Conservation (phyloP, 805 yeast genomes). For the Alloascoidea hylecoeti region DNA sequence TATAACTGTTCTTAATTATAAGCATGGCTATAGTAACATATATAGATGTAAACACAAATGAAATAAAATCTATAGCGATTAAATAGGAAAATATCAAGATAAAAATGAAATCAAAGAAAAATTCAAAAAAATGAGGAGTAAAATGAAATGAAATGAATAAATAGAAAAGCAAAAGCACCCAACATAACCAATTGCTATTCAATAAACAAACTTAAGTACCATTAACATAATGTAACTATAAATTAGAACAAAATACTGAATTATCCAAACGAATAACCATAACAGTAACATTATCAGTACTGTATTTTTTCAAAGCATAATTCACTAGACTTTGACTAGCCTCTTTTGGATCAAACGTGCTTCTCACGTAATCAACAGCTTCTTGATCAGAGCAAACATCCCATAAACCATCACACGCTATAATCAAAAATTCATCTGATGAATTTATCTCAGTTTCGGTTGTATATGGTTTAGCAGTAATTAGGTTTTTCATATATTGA, state of each 20-base stretch:
- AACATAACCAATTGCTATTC: too few relatives aligned
- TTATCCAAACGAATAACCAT: slow-evolving; percentile 63
- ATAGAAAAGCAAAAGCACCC: too few relatives aligned
- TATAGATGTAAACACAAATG: too few relatives aligned
- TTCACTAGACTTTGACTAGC: slow-evolving; percentile 60
- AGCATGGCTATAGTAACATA: too few relatives aligned
- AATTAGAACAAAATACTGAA: slow-evolving; percentile 18
- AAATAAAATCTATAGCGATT: too few relatives aligned
- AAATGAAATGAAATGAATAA: too few relatives aligned
- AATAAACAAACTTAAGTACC: too few relatives aligned
- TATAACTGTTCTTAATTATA: too few relatives aligned
- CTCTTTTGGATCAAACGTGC: slow-evolving; percentile 37
- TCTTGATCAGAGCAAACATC: slow-evolving; percentile 79
- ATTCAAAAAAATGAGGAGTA: too few relatives aligned
- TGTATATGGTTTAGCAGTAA: slow-evolving; percentile 85
- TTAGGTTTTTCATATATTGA: slow-evolving; percentile 78
- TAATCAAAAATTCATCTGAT: slow-evolving; percentile 64
- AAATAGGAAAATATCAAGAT: too few relatives aligned
- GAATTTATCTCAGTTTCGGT: slow-evolving; percentile 64
- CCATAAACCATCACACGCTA: slow-evolving; percentile 97
- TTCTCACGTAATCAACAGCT: slow-evolving; percentile 62
- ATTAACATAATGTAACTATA: too few relatives aligned
- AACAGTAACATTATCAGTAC: slow-evolving; percentile 87
- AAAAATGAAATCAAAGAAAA: too few relatives aligned
- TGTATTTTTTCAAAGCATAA: slow-evolving; percentile 61